Evolutionary conservation across 2,329 filamentous ascomycete genomes (phyloP).

Genomic region (Colletotrichum aenigma): DNA sequence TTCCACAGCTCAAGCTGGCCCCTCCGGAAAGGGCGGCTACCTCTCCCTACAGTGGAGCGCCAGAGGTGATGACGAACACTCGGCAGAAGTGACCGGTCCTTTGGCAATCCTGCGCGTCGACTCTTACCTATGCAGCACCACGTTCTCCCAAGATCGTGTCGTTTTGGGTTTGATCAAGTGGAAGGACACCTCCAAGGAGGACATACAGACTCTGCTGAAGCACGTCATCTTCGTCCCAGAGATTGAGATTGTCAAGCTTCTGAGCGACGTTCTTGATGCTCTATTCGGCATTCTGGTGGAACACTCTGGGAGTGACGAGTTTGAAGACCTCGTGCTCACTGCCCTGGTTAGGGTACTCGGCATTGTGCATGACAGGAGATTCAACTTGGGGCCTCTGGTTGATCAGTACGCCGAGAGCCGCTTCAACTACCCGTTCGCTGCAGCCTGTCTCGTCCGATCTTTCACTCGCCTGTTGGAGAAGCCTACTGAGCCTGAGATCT

Average conservation of each 20-base stretch:
- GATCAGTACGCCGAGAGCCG: conserved; percentile 87
- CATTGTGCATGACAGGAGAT: conserved; percentile 92
- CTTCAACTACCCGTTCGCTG: conserved; percentile 94
- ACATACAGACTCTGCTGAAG: conserved; percentile 76
- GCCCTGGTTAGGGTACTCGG: conserved; percentile 87
- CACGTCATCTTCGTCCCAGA: conserved; percentile 93
- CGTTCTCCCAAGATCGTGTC: conserved; percentile 89
- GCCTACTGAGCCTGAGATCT: conserved; percentile 81
- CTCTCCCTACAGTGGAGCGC: conserved; percentile 82
- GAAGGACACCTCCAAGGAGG: conserved; percentile 75
- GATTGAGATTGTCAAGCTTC: conserved; percentile 94
- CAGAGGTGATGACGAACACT: conserved; percentile 67
- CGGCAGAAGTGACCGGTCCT: conserved; percentile 78
- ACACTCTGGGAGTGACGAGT: conserved; percentile 88
- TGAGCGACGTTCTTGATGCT: conserved; percentile 87
- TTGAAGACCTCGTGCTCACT: conserved; percentile 91
- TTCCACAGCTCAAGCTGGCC: conserved; percentile 66
- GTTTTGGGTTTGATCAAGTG: conserved; percentile 85
- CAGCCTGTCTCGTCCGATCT: conserved; percentile 84
- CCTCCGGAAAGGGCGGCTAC: conserved; percentile 81
- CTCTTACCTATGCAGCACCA: conserved; percentile 92
- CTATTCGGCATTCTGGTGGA: conserved; percentile 92
- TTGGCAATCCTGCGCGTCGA: conserved; percentile 80
- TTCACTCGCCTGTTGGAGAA: conserved; percentile 84
- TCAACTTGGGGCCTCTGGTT: conserved; percentile 88